These are phyloP conservation scores for Penicillium polonicum DNA, from an alignment of 2,329 filamentous ascomycete genomes.

Conservation along the genomic window DNA sequence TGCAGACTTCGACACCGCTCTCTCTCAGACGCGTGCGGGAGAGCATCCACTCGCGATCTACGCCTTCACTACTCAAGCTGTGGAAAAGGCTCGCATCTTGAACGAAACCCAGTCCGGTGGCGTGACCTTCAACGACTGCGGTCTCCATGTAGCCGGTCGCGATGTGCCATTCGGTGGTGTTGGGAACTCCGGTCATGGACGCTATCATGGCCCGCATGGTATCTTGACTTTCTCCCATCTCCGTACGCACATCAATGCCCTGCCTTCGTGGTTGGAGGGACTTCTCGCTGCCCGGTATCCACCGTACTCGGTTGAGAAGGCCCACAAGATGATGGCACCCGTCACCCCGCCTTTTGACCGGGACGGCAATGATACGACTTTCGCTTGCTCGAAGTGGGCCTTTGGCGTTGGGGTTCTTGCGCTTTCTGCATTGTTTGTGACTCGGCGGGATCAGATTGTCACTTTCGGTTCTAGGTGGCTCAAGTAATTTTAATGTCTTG, in stretches of 20 bases:
- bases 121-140: slow-evolving; percentile 53
- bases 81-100: slow-evolving; percentile 36
- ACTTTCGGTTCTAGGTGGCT: slow-evolving; percentile 3
- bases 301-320: slow-evolving; percentile 19
- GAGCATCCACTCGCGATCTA: slow-evolving; percentile 44
- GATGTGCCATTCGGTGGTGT: slow-evolving; percentile 52
- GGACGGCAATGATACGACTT: slow-evolving; percentile 16
- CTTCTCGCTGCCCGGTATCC: slow-evolving; percentile 19
- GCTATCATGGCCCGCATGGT: slow-evolving; percentile 52
- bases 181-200: slow-evolving; percentile 50
- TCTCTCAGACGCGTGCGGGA: slow-evolving; percentile 22
- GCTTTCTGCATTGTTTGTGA: slow-evolving; percentile 5
- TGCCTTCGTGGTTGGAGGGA: slow-evolving; percentile 21
- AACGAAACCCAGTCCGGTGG: slow-evolving; percentile 47
- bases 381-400: slow-evolving; percentile 10
- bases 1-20: slow-evolving; percentile 28
- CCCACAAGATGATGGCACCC: slow-evolving; percentile 10
- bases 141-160: slow-evolving; percentile 46
- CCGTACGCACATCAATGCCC: slow-evolving; percentile 23
- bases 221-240: slow-evolving; percentile 43
- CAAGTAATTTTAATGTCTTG: background rate
- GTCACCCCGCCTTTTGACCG: slow-evolving; percentile 18
- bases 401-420: slow-evolving; percentile 14
- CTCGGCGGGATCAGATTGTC: background rate
- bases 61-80: slow-evolving; percentile 39